Evolutionary conservation across 2,329 filamentous ascomycete genomes (phyloP).

Genomic region (Botrytis fragariae): DNA sequence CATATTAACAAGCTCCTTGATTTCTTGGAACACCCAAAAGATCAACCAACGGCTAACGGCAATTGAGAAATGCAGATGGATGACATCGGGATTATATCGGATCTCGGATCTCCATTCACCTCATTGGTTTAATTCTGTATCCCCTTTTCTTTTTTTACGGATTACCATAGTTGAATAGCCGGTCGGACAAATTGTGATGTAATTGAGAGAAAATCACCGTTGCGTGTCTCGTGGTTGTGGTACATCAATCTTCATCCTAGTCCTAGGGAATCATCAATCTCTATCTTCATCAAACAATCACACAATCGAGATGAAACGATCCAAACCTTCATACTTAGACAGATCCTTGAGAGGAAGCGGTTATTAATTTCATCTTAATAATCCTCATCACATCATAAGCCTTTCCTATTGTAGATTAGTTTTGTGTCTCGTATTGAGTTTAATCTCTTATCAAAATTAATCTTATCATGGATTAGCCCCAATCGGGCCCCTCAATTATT

Average conservation of each 20-base stretch:
- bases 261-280: background rate
- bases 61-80: too few species aligned
- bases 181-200: background rate
- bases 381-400: background rate
- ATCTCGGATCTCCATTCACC: background rate
- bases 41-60: background rate
- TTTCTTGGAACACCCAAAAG: background rate
- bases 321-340: background rate
- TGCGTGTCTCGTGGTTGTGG: background rate
- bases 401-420: background rate
- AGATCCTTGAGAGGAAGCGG: background rate
- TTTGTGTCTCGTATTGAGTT: background rate
- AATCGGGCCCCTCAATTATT: background rate
- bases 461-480: background rate
- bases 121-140: background rate
- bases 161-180: background rate
- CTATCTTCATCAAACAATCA: too few species aligned
- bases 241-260: background rate
- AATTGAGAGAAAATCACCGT: background rate
- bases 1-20: background rate
- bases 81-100: background rate
- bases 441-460: conserved; percentile 15
- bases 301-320: background rate
- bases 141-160: background rate
- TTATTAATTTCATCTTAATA: background rate